Evolutionary conservation across 345 rosid genomes (phyloP), one percentile per base, ranked within the genome.

Genomic region (Eucalyptus microcorys): DNA sequence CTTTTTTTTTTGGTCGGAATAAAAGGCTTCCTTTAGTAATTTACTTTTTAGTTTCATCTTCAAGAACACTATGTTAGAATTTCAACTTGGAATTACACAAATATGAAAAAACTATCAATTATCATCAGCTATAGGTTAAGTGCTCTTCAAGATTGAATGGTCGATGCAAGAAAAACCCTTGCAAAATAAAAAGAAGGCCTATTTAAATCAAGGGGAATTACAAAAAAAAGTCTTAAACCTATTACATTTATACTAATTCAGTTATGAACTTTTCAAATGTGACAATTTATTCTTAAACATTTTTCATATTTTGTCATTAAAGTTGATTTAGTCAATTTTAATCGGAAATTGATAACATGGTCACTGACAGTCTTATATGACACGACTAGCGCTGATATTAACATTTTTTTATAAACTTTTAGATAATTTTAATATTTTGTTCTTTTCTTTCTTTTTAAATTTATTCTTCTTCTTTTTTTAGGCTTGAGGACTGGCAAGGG

Each of bases 301-400:
- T 52, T 52, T 52, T 52, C 57, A 52, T 19, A 52, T 52, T 52
- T 7, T 21, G 26, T 19, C 57, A 52, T 52, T 52, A 52, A 52
- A 52, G 24, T 52, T 10, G 1, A n/a, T 61, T 4, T 7, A 0
- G 34, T 22, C 8, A 49, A 49, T 14, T 49, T 49, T 49, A 16
- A 49, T 49, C 16, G 2, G 34, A 14, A 61, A 61, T 61, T 30
- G 8, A 6, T 61, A 14, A 61, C 19, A 8, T 61, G 2, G 71
- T 8, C 61, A 10, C 2, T 7, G 3, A 22, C 14, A 10, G 6
- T 24, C 30, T 4, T 24, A 55, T 5, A 24, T 24, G 30, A 55
- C 34, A 14, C 0, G 2, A 26, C 9, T 3, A 3, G 3, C 1
- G 16, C 3, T 14, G 5, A 61, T 14, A 7, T 61, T 30, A n/a